Base-by-base conservation (phyloP, 805 yeast genomes). In the Yarrowia sp. region DNA sequence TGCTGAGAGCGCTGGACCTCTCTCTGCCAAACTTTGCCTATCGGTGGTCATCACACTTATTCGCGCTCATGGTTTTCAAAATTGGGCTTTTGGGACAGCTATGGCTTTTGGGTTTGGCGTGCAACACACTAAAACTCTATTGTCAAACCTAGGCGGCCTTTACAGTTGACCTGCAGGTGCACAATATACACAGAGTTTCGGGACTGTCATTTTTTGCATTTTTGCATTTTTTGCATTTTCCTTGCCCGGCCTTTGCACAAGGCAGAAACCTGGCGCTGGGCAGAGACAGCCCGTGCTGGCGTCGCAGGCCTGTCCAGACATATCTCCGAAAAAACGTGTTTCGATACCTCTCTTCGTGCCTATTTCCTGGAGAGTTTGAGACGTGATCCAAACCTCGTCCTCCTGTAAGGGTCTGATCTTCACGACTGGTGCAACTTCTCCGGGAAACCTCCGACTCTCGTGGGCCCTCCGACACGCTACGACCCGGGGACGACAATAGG, bases 151-250 rank as follows among this genome's bases (percentile, higher is more conserved):
- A n/a, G n/a, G n/a, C n/a, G 9, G 1, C 8, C 16, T 1, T 19
- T 31, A 46, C 18, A 9, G 53, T 46, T 46, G 27, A 10, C 14
- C 27, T 47, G 29, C 55, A 31, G 55, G 21, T 31, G 36, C 21
- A 31, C 38, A 31, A 47, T 47, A 31, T n/a, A 32, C 18, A 47
- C 55, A 18, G 55, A 32, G 55, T 47, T 47, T 47, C 55, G 55
- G 55, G 55, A 47, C 55, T n/a, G 13, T 19, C 4, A 6, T 25
- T 31, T 31, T 32, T 31, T 31, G 36, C 35, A n/a, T 22, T 39
- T 42, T 25, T 39, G 7, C 41, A 18, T 18, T 24, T 38, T n/a
- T 42, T 27, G 49, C 33, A 44, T n/a, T n/a, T n/a, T 25, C 9
- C 27, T 9, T 9, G 9, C 9, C 27, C 1, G 9, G 27, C 27